phyloP scores from a whole-genome alignment of 2,329 filamentous ascomycete species.

The Alternaria alternata region DNA sequence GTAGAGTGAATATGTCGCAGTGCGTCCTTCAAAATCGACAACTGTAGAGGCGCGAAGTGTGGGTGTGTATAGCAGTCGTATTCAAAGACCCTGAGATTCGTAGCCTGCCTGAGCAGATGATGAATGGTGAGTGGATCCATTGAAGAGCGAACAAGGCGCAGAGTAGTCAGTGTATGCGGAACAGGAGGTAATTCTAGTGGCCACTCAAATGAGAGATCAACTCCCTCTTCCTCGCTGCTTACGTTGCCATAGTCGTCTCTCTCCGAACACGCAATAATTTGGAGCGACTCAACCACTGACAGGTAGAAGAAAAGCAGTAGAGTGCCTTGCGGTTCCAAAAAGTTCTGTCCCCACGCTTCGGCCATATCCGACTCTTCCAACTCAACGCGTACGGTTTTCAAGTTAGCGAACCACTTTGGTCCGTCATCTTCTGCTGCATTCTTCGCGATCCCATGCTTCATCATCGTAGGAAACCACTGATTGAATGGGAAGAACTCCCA shows the following conservation, averaged over 20 bases:
- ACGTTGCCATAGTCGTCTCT: neutral
- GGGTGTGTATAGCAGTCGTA: constrained; percentile 3
- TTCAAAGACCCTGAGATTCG: constrained; percentile 2
- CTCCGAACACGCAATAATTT: neutral
- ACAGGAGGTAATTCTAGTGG: neutral
- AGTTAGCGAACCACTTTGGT: too few relatives aligned
- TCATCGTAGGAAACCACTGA: too few relatives aligned
- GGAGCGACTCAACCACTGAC: constrained; percentile 2
- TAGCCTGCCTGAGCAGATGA: constrained; percentile 1
- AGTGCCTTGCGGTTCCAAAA: neutral
- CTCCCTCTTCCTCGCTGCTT: neutral
- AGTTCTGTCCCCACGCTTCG: too few relatives aligned
- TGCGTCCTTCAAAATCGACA: neutral
- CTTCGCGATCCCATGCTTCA: too few relatives aligned
- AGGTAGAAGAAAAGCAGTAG: constrained; percentile 3
- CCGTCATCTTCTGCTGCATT: too few relatives aligned
- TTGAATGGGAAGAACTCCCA: neutral
- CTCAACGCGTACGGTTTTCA: too few relatives aligned
- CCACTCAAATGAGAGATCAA: constrained; percentile 1
- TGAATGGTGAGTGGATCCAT: neutral
- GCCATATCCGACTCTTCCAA: too few relatives aligned
- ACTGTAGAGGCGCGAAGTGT: neutral
- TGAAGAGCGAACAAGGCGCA: constrained; percentile 1
- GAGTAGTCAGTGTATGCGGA: constrained; percentile 1
- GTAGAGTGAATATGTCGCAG: too few relatives aligned